Evolutionary conservation across 257 asterid genomes (phyloP), one percentile per base, ranked within the genome.

Genomic region (Paraleonurus japonicus): DNA sequence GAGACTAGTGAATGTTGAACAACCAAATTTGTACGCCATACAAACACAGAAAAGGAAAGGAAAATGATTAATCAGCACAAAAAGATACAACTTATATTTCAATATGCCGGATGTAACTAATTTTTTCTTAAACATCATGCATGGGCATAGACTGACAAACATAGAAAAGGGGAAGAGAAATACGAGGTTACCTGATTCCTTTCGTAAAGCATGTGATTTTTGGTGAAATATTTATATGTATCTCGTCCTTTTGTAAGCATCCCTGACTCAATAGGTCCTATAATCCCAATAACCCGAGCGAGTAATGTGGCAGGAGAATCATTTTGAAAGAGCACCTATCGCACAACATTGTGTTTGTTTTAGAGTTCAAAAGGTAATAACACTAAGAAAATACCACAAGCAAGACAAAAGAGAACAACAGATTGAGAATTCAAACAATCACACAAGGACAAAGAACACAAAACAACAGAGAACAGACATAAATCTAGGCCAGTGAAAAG

Each of bases 231-330:
- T 81, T 94, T 90, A 83, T 87, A 89, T 0, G 96, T 83, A 76
- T 93, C 97, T 16, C 87, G 81, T 73, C 98, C 98, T 81, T 89
- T 87, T 20, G 91, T 92, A 64, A 93, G 98, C 95, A 93, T 75
- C 62, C 79, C 95, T 77, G 86, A 95, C 76, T 91, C 96, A 70
- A 94, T 81, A 23, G 89, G 81, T 77, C 95, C 90, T 58, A 89
- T 79, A 63, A 94, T 91, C 76, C 97, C 97, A 48, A 91, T 85
- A 58, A 94, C 98, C 16, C 99, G 90, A 78, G 98, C 99, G 74
- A 94, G 98, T 80, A 94, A 82, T 57, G 99, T 89, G 53, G 98
- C 96, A n/a, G 96, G 96, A 70, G 99, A 94, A 80, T 94, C 99
- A 71, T 94, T 94, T 85, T 89, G 99, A 81, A 94, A 94, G 70